phyloP scores from a whole-genome alignment of 495 filamentous ascomycete genomes.

The Xylaria flabelliformis region DNA sequence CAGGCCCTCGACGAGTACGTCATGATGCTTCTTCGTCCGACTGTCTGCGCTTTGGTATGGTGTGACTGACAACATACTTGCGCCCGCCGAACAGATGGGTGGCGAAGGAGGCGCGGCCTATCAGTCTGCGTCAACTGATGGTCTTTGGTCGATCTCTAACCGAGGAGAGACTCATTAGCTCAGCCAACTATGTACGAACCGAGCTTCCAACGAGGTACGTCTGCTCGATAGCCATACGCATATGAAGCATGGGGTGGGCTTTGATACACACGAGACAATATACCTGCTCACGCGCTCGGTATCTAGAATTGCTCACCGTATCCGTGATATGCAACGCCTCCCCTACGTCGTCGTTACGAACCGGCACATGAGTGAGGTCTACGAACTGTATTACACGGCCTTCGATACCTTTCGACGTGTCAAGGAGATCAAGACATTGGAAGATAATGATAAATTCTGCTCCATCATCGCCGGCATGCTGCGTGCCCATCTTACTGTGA shows the following conservation, averaged over 20 bases:
- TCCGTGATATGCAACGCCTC: conserved; percentile 96
- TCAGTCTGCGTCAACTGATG: conserved; percentile 89
- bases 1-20: conserved; percentile 87
- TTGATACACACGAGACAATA: not conserved
- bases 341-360: conserved; percentile 98
- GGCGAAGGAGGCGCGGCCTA: conserved; percentile 80
- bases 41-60: conserved; percentile 20
- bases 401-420: conserved; percentile 89
- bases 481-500: conserved; percentile 88
- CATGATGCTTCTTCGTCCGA: not conserved
- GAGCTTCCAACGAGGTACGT: conserved; percentile 87
- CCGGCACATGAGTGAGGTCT: conserved; percentile 88
- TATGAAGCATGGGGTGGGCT: not conserved
- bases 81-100: conserved; percentile 71
- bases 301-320: conserved; percentile 81
- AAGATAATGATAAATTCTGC: conserved; percentile 92
- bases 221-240: not conserved
- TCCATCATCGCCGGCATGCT: conserved; percentile 78
- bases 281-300: conserved; percentile 3
- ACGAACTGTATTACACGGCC: conserved; percentile 94
- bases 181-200: conserved; percentile 95
- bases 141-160: conserved; percentile 92
- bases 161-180: conserved; percentile 85
- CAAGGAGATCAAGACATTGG: conserved; percentile 79
- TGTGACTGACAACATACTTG: conserved; percentile 34